Evolutionary conservation across 2,329 filamentous ascomycete species (phyloP), one percentile per base, ranked within the genome.

Genomic region (Dothistroma pini): DNA sequence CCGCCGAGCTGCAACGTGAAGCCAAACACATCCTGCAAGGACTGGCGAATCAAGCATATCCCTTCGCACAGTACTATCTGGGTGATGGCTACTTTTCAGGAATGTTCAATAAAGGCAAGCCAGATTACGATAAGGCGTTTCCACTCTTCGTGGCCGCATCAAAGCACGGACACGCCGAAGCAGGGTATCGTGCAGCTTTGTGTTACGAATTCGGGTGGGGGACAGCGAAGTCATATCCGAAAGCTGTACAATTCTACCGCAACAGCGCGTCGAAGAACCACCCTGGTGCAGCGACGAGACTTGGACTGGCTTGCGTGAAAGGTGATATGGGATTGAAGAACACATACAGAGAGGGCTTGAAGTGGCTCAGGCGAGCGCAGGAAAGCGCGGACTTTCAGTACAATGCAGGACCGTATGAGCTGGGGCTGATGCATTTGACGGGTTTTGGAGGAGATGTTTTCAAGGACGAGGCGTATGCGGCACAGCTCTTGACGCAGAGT

Each of bases 171-270:
- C 95, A 99, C 75, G 92, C 95, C 53, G 95, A 99, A 79, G 95
- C 95, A 59, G 93, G 89, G 38, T 99, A 97, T 77, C 89, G 95
- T 58, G 89, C 93, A 56, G 95, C 90, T 16, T 82, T 99, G 59
- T 97, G 93, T 79, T 97, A 97, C 78, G 95, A 99, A 76, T 97
- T 97, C 76, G 95, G 93, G 64, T 99, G 95, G 95, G 95, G 95
- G 47, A 96, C 89, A 71, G 87, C 91, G 60, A 91, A 91, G 71
- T 92, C 97, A 71, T 89, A 90, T 60, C 86, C 89, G 54, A 97
- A 97, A 77, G 93, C 95, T 49, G 90, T 96, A 1, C 93, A 97
- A 74, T 99, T 95, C 75, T 89, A 96, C 72, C 88, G 93, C 58
- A 88, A 89, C 64, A 90, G 93, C 10, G 93, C 95, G 1, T 90